phyloP scores from a whole-genome alignment of 2,329 filamentous ascomycete genomes.

The Sporothrix sp. region DNA sequence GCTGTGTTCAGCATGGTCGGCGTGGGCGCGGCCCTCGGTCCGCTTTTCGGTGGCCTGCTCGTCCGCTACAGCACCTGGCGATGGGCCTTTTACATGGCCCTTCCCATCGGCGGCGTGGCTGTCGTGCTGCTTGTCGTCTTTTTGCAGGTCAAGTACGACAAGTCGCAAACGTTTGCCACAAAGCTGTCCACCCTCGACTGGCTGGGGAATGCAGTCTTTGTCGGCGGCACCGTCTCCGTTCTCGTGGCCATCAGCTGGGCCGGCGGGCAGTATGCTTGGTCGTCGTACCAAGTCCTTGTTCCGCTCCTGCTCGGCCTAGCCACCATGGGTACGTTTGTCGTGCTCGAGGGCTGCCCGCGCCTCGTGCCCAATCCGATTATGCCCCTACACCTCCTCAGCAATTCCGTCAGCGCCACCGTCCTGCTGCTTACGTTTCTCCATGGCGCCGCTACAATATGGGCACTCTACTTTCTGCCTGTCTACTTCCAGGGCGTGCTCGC shows the following conservation, averaged over 20 bases:
- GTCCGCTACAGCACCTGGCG: constrained; percentile 15
- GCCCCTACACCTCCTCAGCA: neutral
- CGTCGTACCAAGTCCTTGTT: neutral
- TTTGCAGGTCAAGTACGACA: constrained; percentile 15
- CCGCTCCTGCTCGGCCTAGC: neutral
- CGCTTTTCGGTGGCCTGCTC: constrained; percentile 17
- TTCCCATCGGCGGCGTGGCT: constrained; percentile 27
- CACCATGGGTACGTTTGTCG: neutral
- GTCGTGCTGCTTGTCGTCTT: constrained; percentile 26
- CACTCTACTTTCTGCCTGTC: constrained; percentile 32
- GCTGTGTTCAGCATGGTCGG: constrained; percentile 7
- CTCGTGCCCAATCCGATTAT: neutral
- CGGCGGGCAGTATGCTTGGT: neutral
- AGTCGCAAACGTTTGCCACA: neutral
- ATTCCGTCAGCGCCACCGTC: neutral
- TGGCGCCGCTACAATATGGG: constrained; percentile 28
- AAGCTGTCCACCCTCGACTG: neutral
- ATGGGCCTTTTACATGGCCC: constrained; percentile 34
- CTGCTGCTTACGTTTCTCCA: constrained; percentile 23
- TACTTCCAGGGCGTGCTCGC: constrained; percentile 35
- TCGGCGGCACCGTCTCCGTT: neutral
- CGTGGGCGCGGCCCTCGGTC: constrained; percentile 15
- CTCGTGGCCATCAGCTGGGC: neutral
- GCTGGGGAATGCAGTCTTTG: neutral
- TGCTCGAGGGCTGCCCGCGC: neutral